These are phyloP conservation scores for Papiliotrema fonsecae DNA, from an alignment of 1,284 basidiomycete species.

Conservation along the genomic window DNA sequence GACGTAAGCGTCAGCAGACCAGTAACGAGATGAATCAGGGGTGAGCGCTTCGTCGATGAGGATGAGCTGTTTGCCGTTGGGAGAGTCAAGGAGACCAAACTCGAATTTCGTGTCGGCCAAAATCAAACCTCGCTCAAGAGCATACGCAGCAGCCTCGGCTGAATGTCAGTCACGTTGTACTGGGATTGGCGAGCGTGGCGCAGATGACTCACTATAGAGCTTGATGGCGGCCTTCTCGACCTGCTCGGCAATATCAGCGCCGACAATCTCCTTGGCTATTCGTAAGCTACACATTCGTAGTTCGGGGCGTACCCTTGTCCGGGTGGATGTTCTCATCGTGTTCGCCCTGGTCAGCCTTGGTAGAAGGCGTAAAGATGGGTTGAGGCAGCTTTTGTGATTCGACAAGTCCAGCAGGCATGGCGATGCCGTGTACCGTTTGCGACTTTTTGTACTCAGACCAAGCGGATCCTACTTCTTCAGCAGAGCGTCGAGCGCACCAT, in stretches of 20 bases:
- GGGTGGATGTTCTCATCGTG: slow-evolving; percentile 99
- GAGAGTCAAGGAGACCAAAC: slow-evolving; percentile 61
- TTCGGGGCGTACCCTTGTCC: slow-evolving; percentile 67
- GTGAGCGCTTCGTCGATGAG: slow-evolving; percentile 95
- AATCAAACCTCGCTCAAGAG: slow-evolving; percentile 77
- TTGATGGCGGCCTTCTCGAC: slow-evolving; percentile 44
- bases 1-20: slow-evolving; percentile 72
- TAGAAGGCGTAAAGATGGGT: slow-evolving; percentile 93
- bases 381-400: slow-evolving; percentile 78
- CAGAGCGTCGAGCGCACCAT: not conserved
- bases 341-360: slow-evolving; percentile 89
- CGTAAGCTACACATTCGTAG: not conserved
- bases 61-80: slow-evolving; percentile 57
- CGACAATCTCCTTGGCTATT: slow-evolving; percentile 49
- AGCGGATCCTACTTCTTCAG: slow-evolving; percentile 66
- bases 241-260: slow-evolving; percentile 43
- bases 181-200: not conserved
- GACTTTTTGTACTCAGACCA: slow-evolving; percentile 90
- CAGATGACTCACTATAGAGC: slow-evolving; percentile 45
- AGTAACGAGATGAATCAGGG: slow-evolving; percentile 95
- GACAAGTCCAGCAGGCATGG: slow-evolving; percentile 67
- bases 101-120: slow-evolving; percentile 94
- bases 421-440: slow-evolving; percentile 84
- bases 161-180: not conserved
- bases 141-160: slow-evolving; percentile 69